These are phyloP conservation scores for Rhazya stricta DNA, from an alignment of 257 asterid genomes.

Conservation along the genomic window DNA sequence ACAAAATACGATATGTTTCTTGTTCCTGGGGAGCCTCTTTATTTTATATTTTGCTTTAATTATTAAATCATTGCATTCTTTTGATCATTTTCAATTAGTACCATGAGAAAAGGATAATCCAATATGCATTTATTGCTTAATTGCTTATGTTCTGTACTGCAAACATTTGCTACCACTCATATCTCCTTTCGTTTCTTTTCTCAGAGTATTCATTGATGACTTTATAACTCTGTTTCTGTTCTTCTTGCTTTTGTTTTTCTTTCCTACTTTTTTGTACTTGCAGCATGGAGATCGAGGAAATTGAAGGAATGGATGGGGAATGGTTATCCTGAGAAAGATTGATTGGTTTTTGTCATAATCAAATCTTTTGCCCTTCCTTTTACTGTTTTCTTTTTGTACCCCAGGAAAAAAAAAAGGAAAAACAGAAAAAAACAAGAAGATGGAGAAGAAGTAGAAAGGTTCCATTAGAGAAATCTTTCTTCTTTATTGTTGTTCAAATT, in stretches of 20 bases:
- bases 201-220: conserved; percentile 2
- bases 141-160: background rate
- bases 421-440: background rate
- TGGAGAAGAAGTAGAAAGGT: background rate
- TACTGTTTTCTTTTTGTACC: background rate
- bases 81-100: background rate
- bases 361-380: conserved; percentile 37
- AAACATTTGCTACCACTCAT: background rate
- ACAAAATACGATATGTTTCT: conserved; percentile 10
- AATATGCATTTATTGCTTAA: background rate
- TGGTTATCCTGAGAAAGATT: conserved; percentile 74
- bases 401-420: background rate
- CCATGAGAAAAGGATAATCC: background rate
- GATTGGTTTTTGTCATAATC: conserved; percentile 41
- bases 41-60: background rate
- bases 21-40: background rate
- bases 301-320: conserved; percentile 84
- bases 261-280: conserved; percentile 19
- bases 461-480: background rate
- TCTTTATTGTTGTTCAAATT: background rate
- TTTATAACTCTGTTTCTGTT: conserved; percentile 4
- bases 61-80: background rate
- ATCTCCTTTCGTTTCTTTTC: background rate
- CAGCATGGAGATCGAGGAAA: conserved; percentile 94
- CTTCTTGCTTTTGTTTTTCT: background rate